Evolutionary conservation across 164 flowering plant genomes (phyloP).

Genomic region (Vitis cinerea): DNA sequence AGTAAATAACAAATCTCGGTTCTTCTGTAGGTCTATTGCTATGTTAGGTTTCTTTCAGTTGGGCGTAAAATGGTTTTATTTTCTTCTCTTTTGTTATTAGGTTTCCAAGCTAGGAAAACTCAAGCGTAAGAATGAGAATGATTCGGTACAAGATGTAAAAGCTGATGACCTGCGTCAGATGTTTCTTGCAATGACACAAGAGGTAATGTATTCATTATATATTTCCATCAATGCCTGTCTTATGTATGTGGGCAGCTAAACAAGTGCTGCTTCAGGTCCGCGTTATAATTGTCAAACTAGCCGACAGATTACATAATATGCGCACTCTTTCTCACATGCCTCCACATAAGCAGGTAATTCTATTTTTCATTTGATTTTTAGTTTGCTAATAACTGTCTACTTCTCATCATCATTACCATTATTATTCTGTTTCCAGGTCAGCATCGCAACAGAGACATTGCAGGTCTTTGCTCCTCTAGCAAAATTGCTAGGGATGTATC

Average conservation of each 20-base stretch:
- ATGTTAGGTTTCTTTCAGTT: background rate
- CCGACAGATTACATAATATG: conserved; percentile 99
- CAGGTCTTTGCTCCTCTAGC: conserved; percentile 99
- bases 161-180: conserved; percentile 97
- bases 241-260: background rate
- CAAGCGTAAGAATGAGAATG: conserved; percentile 60
- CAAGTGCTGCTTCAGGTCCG: conserved; percentile 63
- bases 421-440: conserved; percentile 51
- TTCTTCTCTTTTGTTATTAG: conserved; percentile 32
- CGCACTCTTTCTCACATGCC: conserved; percentile 98
- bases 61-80: background rate
- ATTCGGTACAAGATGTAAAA: conserved; percentile 90
- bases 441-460: conserved; percentile 91
- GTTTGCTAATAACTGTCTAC: background rate
- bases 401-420: conserved; percentile 8
- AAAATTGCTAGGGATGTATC: conserved; percentile 94
- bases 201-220: conserved; percentile 42
- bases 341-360: conserved; percentile 83
- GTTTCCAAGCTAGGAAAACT: conserved; percentile 96
- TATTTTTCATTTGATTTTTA: conserved; percentile 7
- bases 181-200: conserved; percentile 99
- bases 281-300: conserved; percentile 96
- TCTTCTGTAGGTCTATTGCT: background rate
- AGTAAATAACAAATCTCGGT: background rate
- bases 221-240: background rate